A percentile compares a stretch with the other conserved stretches of the same genome.
These are phyloP conservation scores for Globisporangium perplexum DNA, from an alignment of 352 stramenopile genomes.

Conservation along the genomic window DNA sequence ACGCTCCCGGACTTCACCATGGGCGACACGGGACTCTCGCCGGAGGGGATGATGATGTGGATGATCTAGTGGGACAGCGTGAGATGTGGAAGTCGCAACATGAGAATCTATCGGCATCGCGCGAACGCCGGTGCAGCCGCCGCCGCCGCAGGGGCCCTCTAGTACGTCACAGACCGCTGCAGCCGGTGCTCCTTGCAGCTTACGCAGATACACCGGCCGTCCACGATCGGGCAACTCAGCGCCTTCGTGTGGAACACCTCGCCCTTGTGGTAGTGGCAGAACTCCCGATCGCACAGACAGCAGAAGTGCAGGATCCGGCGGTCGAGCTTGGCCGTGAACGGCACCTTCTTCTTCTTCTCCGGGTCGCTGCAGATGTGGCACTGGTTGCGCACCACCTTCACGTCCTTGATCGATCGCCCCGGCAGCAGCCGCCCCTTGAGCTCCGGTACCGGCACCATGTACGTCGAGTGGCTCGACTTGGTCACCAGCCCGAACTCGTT, in stretches of 20 bases:
- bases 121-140: too few relatives aligned
- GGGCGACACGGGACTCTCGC: constrained; percentile 56
- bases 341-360: constrained; percentile 55
- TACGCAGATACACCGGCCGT: constrained; percentile 70
- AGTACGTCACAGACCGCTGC: constrained; percentile 48
- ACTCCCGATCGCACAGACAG: constrained; percentile 71
- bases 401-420: constrained; percentile 30
- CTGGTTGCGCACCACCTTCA: constrained; percentile 42
- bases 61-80: constrained; percentile 47
- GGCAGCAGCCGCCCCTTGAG: constrained; percentile 59
- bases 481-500: constrained; percentile 76
- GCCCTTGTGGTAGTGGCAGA: constrained; percentile 81
- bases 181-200: constrained; percentile 62
- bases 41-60: constrained; percentile 86
- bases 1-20: constrained; percentile 65
- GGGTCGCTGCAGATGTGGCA: constrained; percentile 75
- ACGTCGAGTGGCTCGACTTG: constrained; percentile 74
- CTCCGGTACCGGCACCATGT: constrained; percentile 77
- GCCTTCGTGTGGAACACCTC: constrained; percentile 76
- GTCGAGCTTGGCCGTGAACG: constrained; percentile 59
- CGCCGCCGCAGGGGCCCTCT: neutral
- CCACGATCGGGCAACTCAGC: constrained; percentile 71
- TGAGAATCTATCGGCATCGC: neutral
- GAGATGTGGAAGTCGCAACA: too few relatives aligned
- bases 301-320: constrained; percentile 78